Evolutionary conservation across 2,329 filamentous ascomycete species (phyloP), one percentile per base, ranked within the genome.

Genomic region (Pestalotiopsis sp.): DNA sequence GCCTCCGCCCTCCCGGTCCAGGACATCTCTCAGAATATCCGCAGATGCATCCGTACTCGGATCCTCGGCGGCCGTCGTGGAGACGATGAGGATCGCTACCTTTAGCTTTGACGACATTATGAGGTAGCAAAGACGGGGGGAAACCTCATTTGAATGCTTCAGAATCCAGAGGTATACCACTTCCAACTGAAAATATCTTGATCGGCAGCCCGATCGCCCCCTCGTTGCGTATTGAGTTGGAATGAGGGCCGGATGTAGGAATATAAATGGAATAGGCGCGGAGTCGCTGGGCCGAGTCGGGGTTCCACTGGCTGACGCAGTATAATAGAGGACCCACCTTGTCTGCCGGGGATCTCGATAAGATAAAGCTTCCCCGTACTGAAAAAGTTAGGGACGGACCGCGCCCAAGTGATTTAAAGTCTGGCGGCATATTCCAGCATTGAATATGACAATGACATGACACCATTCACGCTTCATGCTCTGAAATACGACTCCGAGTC

Each of bases 51-150:
- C 96, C 1, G 93, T 91, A 3, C 92, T 90, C 0, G 93, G 89
- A 78, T 97, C 92, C 73, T 89, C 86, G 9, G 91, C 90, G 5
- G 95, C 96, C 5, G 96, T 99, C 65, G 97, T 97, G 1, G 96
- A 98, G 52, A 99, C 87, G 73, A 98, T 87, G 66, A 99, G 86
- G 63, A 99, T 91, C 7, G 92, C 93, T 41, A 91, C 92, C 77
- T 84, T 92, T 13, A 98, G 83, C 67, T 84, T 75, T 60, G 73
- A 76, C 25, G 80, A 76, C 83, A 85, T 85, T 57, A 31, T 63
- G 4, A n/a, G 14, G 14, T 36, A 36, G 31, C 14, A 14, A 23
- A 23, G 20, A 23, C 20, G 20, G 20, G 20, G 20, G 20, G 20
- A 2, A 23, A 23, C 20, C 20, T 14, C 7, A 36, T 12, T 23